Percentiles rank a stretch among this genome's conserved stretches.
phyloP scores from a whole-genome alignment of 768 basidiomycete genomes.

The Russula dissimulans region DNA sequence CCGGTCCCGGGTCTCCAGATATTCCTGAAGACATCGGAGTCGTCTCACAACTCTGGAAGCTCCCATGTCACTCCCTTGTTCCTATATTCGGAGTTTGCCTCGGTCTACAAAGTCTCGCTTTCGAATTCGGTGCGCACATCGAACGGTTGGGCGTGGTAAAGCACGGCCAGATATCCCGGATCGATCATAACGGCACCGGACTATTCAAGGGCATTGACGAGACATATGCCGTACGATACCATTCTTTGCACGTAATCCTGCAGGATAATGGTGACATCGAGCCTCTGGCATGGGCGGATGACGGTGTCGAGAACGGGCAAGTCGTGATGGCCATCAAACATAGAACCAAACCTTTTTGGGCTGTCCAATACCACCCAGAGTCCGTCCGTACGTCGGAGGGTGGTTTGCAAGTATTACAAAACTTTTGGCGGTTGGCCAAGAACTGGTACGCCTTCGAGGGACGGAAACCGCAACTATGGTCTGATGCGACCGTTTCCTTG shows the following conservation, averaged over 20 bases:
- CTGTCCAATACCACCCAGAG: conserved; percentile 86
- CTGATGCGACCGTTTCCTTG: conserved; percentile 25
- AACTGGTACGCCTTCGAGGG: conserved; percentile 40
- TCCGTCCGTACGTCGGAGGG: conserved; percentile 65
- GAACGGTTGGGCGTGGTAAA: conserved; percentile 58
- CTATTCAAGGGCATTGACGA: conserved; percentile 50
- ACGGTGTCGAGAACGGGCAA: conserved; percentile 53
- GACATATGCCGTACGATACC: conserved; percentile 65
- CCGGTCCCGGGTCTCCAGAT: conserved; percentile 73
- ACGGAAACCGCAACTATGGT: conserved; percentile 37
- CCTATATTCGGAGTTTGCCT: conserved; percentile 82
- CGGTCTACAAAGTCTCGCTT: conserved; percentile 67
- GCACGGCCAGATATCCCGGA: conserved; percentile 63
- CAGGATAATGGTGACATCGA: conserved; percentile 41
- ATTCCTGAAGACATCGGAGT: conserved; percentile 55
- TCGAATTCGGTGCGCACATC: conserved; percentile 55
- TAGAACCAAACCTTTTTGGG: conserved; percentile 62
- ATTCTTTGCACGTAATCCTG: conserved; percentile 62
- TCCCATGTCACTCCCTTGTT: conserved; percentile 40
- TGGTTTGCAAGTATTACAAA: conserved; percentile 56
- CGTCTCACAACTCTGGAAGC: conserved; percentile 60
- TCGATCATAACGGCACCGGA: conserved; percentile 49
- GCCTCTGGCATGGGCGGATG: conserved; percentile 64
- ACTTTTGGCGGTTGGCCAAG: conserved; percentile 66
- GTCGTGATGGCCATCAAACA: conserved; percentile 74